Conservation (phyloP, 2,329 filamentous ascomycete species). For the Sclerotinia minor region DNA sequence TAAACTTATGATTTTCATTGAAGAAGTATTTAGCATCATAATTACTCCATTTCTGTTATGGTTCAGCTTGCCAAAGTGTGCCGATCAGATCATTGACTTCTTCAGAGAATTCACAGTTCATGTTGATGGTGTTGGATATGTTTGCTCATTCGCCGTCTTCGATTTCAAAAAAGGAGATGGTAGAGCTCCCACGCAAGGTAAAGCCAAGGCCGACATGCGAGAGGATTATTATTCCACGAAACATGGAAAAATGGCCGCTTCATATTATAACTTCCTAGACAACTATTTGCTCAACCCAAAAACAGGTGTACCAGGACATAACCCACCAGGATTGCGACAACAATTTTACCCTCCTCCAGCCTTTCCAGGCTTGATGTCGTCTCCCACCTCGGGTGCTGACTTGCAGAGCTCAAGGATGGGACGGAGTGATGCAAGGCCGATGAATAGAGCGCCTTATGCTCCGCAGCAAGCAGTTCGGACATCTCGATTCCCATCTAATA, state of each 20-base stretch:
- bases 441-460: conserved; percentile 44
- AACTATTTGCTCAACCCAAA: conserved; percentile 80
- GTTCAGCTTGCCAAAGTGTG: conserved; percentile 81
- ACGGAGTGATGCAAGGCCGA: conserved; percentile 47
- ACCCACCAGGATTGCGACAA: conserved; percentile 55
- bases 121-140: conserved; percentile 91
- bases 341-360: conserved; percentile 74
- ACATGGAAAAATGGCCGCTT: conserved; percentile 97
- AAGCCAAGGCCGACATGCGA: conserved; percentile 57
- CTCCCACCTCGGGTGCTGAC: conserved; percentile 57
- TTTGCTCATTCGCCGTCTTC: conserved; percentile 97
- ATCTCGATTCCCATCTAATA: conserved; percentile 47
- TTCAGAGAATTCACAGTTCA: conserved; percentile 98
- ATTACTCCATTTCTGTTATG: conserved; percentile 88
- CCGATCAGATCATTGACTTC: conserved; percentile 93
- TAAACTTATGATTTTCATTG: conserved; percentile 86
- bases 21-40: conserved; percentile 89
- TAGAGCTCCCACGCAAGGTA: conserved; percentile 47
- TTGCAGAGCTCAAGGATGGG: conserved; percentile 54
- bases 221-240: conserved; percentile 95
- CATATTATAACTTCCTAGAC: conserved; percentile 91
- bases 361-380: conserved; percentile 71
- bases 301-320: conserved; percentile 61
- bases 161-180: conserved; percentile 85
- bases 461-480: conserved; percentile 44